Conservation (phyloP, 2,329 filamentous ascomycete species). For the Akanthomyces lecanii region DNA sequence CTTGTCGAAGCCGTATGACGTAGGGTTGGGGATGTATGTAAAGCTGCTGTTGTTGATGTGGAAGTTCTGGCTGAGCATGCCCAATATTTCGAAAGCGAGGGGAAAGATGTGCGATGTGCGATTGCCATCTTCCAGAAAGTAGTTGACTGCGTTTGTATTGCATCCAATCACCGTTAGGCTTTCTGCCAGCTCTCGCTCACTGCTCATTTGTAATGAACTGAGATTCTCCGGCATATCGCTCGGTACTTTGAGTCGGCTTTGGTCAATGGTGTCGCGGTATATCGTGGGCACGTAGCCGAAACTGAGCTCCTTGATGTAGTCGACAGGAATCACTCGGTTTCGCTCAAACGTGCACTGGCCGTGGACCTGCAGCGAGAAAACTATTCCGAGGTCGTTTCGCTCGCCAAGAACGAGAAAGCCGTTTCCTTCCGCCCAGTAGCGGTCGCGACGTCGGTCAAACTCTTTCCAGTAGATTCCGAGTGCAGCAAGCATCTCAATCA, state of each 20-base stretch:
- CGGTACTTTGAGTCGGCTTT: constrained; percentile 35
- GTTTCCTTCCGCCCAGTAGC: constrained; percentile 53
- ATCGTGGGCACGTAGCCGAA: constrained; percentile 55
- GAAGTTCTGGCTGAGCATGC: constrained; percentile 51
- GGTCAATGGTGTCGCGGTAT: constrained; percentile 39
- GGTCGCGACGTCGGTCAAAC: constrained; percentile 48
- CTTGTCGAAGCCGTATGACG: constrained; percentile 50
- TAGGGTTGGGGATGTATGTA: constrained; percentile 55
- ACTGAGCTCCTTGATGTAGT: constrained; percentile 50
- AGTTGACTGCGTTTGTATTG: constrained; percentile 47
- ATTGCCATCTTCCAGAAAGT: constrained; percentile 35
- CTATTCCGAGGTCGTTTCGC: constrained; percentile 47
- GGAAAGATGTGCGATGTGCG: constrained; percentile 47
- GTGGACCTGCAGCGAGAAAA: constrained; percentile 50
- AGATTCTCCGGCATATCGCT: constrained; percentile 40
- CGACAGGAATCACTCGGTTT: constrained; percentile 49
- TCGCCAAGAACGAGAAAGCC: constrained; percentile 48
- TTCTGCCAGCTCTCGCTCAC: constrained; percentile 45
- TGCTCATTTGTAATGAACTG: constrained; percentile 45
- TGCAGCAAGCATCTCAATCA: constrained; percentile 51
- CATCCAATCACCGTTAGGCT: constrained; percentile 52
- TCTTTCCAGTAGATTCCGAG: constrained; percentile 57
- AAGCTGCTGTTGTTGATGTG: constrained; percentile 48
- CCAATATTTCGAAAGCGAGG: constrained; percentile 55
- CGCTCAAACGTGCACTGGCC: constrained; percentile 45